A percentile compares a stretch with the other conserved stretches of the same genome.
Conservation (phyloP, 495 filamentous ascomycete genomes). For the Acidomyces sp. region DNA sequence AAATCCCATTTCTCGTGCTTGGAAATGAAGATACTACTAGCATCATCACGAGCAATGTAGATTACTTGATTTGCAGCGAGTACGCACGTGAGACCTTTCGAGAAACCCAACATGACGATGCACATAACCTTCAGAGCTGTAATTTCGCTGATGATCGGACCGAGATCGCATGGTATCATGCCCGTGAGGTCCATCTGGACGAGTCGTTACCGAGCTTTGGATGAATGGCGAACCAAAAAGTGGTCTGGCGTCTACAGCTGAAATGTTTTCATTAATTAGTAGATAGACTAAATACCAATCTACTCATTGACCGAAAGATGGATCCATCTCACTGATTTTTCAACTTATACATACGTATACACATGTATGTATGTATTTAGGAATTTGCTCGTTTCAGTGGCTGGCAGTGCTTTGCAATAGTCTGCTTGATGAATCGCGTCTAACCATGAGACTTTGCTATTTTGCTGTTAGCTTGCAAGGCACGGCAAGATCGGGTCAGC, state of each 20-base stretch:
- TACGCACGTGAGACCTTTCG: conserved; percentile 1
- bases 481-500: too few species aligned
- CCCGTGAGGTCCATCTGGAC: not conserved
- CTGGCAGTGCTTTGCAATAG: too few species aligned
- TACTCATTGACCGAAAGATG: too few species aligned
- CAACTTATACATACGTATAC: too few species aligned
- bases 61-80: conserved; percentile 1
- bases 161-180: not conserved
- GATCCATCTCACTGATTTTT: too few species aligned
- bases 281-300: not conserved
- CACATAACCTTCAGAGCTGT: conserved; percentile 9
- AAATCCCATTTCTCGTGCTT: not conserved
- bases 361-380: too few species aligned
- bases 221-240: not conserved
- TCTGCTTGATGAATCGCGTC: too few species aligned
- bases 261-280: not conserved
- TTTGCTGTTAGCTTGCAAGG: too few species aligned
- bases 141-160: conserved; percentile 13
- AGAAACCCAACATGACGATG: conserved; percentile 9
- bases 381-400: too few species aligned
- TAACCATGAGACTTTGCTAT: too few species aligned
- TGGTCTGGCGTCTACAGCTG: not conserved
- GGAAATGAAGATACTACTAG: conserved; percentile 3
- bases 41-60: conserved; percentile 8
- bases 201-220: not conserved